Evolutionary conservation across 805 yeast genomes (phyloP).

Genomic region (Zygoascus ofunaensis): DNA sequence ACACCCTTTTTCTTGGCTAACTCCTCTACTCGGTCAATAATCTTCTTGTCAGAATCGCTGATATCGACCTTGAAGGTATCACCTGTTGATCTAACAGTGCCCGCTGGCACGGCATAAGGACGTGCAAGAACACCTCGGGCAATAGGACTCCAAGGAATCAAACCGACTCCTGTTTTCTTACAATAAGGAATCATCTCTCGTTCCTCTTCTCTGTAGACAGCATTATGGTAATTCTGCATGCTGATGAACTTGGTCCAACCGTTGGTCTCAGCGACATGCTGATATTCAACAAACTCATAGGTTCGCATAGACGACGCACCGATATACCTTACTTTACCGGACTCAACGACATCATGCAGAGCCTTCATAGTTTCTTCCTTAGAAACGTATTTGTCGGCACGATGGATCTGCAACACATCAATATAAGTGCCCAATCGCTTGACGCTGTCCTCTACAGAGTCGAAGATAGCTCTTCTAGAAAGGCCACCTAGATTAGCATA

Average conservation of each 20-base stretch:
- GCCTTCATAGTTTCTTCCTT: constrained; percentile 49
- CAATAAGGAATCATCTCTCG: constrained; percentile 52
- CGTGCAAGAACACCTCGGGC: constrained; percentile 49
- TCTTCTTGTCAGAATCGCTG: constrained; percentile 19
- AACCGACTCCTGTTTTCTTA: constrained; percentile 42
- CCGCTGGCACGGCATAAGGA: constrained; percentile 26
- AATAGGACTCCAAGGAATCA: constrained; percentile 55
- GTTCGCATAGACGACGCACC: constrained; percentile 60
- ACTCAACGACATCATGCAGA: constrained; percentile 42
- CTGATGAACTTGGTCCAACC: constrained; percentile 52
- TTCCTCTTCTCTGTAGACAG: constrained; percentile 55
- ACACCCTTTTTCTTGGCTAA: constrained; percentile 39
- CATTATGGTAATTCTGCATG: constrained; percentile 52
- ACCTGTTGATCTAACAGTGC: constrained; percentile 6
- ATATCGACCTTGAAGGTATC: neutral
- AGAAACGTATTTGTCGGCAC: constrained; percentile 42
- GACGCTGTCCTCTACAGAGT: constrained; percentile 36
- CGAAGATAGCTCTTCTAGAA: constrained; percentile 41
- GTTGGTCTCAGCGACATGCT: constrained; percentile 45
- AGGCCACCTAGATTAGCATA: constrained; percentile 33
- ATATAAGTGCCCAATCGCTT: constrained; percentile 42
- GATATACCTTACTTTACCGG: constrained; percentile 44
- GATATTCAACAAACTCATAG: constrained; percentile 44
- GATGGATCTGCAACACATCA: constrained; percentile 49
- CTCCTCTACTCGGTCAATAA: constrained; percentile 46